phyloP scores from a whole-genome alignment of 2,329 filamentous ascomycete species.

The Xylaria sp. region DNA sequence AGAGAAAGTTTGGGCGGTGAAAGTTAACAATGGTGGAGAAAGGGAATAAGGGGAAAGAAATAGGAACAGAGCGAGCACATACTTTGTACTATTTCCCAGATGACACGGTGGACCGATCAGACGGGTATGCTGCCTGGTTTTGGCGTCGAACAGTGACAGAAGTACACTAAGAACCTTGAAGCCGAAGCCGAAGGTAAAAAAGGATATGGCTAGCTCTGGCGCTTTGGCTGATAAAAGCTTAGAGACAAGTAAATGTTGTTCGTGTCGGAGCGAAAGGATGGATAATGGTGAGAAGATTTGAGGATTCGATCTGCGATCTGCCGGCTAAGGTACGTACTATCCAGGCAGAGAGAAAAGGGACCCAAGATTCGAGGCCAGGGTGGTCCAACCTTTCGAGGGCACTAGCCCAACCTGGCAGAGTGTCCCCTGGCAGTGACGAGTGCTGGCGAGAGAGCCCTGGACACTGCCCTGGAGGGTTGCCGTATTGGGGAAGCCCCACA shows the following conservation, averaged over 20 bases:
- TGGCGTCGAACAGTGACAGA: too few relatives aligned
- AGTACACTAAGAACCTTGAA: neutral
- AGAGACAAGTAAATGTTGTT: conserved; percentile 2
- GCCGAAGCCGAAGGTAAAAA: neutral
- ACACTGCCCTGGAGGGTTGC: neutral
- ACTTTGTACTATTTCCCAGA: conserved; percentile 14
- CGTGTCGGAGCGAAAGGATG: neutral
- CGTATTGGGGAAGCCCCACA: conserved; percentile 27
- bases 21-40: conserved; percentile 27
- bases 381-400: conserved; percentile 20
- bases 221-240: neutral
- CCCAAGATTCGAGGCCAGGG: conserved; percentile 18
- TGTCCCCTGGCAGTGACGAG: conserved; percentile 9
- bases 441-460: too few relatives aligned
- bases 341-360: conserved; percentile 24
- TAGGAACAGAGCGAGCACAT: conserved; percentile 23
- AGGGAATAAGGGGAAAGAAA: conserved; percentile 33
- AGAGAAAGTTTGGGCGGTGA: conserved; percentile 16
- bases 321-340: neutral
- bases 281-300: conserved; percentile 7
- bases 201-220: too few relatives aligned
- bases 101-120: conserved; percentile 2
- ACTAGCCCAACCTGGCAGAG: conserved; percentile 31
- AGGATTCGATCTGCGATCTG: conserved; percentile 34
- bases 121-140: neutral